Evolutionary conservation across 164 flowering plant genomes (phyloP).

Genomic region (Dillenia turbinata): DNA sequence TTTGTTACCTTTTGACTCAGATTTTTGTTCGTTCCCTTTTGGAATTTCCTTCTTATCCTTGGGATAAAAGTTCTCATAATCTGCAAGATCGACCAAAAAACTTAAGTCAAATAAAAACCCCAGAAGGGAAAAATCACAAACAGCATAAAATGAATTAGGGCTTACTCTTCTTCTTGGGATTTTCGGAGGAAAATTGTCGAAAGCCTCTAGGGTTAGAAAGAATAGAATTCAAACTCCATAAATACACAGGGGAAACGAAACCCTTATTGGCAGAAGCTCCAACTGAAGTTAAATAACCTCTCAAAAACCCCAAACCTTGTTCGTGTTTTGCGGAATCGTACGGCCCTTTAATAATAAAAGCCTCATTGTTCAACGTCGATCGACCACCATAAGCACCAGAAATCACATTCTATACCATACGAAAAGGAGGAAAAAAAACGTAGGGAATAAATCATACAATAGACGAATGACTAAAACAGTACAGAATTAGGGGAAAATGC

Average conservation of each 20-base stretch:
- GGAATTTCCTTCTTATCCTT: slow-evolving; percentile 77
- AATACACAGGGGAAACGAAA: slow-evolving; percentile 9
- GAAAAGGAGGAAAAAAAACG: neutral
- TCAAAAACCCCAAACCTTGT: slow-evolving; percentile 37
- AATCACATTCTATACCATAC: slow-evolving; percentile 10
- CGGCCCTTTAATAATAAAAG: slow-evolving; percentile 6
- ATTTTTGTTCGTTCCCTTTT: slow-evolving; percentile 53
- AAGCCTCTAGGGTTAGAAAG: slow-evolving; percentile 43
- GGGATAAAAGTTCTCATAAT: slow-evolving; percentile 77
- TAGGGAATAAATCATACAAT: neutral
- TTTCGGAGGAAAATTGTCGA: slow-evolving; percentile 56
- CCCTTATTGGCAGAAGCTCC: slow-evolving; percentile 27
- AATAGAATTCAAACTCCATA: slow-evolving; percentile 35
- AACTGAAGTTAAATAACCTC: slow-evolving; percentile 49
- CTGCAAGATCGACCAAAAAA: slow-evolving; percentile 23
- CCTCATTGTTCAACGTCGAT: slow-evolving; percentile 18
- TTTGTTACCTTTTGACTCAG: slow-evolving; percentile 62
- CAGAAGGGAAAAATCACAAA: neutral
- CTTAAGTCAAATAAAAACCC: neutral
- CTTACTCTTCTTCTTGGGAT: slow-evolving; percentile 85
- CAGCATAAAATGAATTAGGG: neutral
- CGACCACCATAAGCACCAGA: slow-evolving; percentile 29
- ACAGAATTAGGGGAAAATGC: slow-evolving; percentile 5
- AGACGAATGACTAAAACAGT: neutral
- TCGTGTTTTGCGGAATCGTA: slow-evolving; percentile 6